phyloP scores from a whole-genome alignment of 495 filamentous ascomycete genomes.

The Staphylotrichum longicolle region DNA sequence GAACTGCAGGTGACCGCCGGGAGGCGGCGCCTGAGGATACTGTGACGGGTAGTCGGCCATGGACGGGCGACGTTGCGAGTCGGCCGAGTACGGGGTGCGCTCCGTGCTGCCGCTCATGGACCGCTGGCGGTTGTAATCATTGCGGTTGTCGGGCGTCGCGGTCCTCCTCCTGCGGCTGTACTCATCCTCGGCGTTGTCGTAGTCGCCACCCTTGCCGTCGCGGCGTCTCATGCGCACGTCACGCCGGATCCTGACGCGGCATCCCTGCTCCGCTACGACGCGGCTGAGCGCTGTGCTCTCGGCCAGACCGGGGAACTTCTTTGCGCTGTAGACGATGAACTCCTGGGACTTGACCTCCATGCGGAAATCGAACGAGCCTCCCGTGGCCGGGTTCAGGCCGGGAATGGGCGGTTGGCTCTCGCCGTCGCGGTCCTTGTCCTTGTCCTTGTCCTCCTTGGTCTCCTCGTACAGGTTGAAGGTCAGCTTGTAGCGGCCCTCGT shows the following conservation, averaged over 20 bases:
- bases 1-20: conserved; percentile 39
- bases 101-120: conserved; percentile 73
- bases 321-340: conserved; percentile 92
- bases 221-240: conserved; percentile 96
- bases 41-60: conserved; percentile 51
- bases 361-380: conserved; percentile 48
- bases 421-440: conserved; percentile 46
- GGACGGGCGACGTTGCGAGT: conserved; percentile 55
- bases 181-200: conserved; percentile 68
- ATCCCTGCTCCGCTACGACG: conserved; percentile 93
- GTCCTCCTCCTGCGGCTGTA: conserved; percentile 57
- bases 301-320: conserved; percentile 95
- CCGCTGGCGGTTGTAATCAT: conserved; percentile 63
- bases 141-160: conserved; percentile 59
- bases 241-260: conserved; percentile 91
- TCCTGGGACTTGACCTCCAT: conserved; percentile 85
- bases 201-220: conserved; percentile 69
- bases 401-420: conserved; percentile 15
- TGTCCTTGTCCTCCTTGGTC: conserved; percentile 65
- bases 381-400: conserved; percentile 25
- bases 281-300: conserved; percentile 88
- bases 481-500: conserved; percentile 87
- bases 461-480: conserved; percentile 93
- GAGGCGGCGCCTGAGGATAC: conserved; percentile 38
- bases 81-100: conserved; percentile 43